Evolutionary conservation across 345 rosid genomes (phyloP).

Genomic region (Aethionema arabicum): DNA sequence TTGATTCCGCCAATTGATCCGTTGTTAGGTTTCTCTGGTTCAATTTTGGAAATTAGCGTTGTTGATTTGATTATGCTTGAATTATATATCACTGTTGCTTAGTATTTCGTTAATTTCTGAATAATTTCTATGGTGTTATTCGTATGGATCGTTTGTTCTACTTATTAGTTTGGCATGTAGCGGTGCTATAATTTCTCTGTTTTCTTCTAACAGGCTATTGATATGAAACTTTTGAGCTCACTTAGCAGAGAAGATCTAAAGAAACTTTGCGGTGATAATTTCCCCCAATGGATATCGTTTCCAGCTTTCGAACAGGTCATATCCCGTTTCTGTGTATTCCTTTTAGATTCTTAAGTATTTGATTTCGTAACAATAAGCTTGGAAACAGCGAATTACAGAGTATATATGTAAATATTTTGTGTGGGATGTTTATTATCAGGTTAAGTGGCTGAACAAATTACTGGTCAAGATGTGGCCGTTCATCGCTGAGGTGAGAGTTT

Average conservation of each 20-base stretch:
- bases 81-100: too few species aligned
- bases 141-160: slow-evolving; percentile 4
- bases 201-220: slow-evolving; percentile 67
- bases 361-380: too few species aligned
- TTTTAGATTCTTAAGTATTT: not conserved
- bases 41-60: not conserved
- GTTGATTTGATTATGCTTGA: too few species aligned
- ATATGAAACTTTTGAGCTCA: slow-evolving; percentile 83
- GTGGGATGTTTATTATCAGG: slow-evolving; percentile 46
- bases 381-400: too few species aligned
- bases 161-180: not conserved
- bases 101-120: too few species aligned
- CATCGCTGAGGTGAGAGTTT: slow-evolving; percentile 71
- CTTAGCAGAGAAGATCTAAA: slow-evolving; percentile 88
- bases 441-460: slow-evolving; percentile 97
- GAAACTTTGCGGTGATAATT: slow-evolving; percentile 95
- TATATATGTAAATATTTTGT: slow-evolving; percentile 1
- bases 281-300: slow-evolving; percentile 97
- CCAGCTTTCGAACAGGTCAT: slow-evolving; percentile 97
- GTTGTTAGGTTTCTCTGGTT: too few species aligned
- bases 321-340: not conserved
- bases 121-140: too few species aligned
- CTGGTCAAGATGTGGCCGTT: slow-evolving; percentile 94
- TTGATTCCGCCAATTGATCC: too few species aligned
- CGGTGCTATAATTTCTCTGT: not conserved